Base-by-base conservation (phyloP, 345 rosid species). In the Hibiscus tridactylites region DNA sequence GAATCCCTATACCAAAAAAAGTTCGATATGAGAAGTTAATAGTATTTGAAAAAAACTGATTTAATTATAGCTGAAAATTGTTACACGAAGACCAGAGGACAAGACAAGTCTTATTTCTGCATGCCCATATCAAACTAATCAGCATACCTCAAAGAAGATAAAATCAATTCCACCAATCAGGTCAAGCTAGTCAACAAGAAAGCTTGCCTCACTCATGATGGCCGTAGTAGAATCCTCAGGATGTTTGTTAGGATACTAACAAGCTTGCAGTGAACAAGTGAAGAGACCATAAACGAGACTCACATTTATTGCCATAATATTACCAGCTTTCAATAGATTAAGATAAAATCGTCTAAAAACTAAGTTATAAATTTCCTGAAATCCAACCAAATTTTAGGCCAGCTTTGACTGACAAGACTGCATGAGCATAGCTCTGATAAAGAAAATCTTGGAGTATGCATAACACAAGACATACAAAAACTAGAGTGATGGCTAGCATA, bases 101-200 rank as follows among this genome's bases (percentile, higher is more conserved):
- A 19, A 65, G n/a, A 16, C 42, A 17, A 67, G 16, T 59, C 50
- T 17, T 65, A 44, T 66, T 70, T 64, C 46, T 29, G 56, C 21
- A 35, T 44, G 21, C 26, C 62, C 58, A 37, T 5, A 56, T 49
- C 62, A 10, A 57, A 70, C 73, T 61, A 29, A 31, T 28, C 64
- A 11, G 75, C 76, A 73, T 87, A 92, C 99, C 99, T 95, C 96
- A 69, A 79, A 68, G 85, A 92, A 89, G 77, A 95, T 90, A 80
- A 88, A 92, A 61, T 95, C 92, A 69, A 90, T 89, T 72, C 99
- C 99, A 61, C 96, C 99, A 79, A 95, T 88, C 81, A 92, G 90
- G 74, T 92, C 96, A 83, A 90, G 42, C 42, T 37, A 8, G 42
- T 37, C 42, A 37, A 37, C 42, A 37, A 37, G 42, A 37, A 37